Conservation (phyloP, 2,329 filamentous ascomycete genomes). For the Penicillium sp. region DNA sequence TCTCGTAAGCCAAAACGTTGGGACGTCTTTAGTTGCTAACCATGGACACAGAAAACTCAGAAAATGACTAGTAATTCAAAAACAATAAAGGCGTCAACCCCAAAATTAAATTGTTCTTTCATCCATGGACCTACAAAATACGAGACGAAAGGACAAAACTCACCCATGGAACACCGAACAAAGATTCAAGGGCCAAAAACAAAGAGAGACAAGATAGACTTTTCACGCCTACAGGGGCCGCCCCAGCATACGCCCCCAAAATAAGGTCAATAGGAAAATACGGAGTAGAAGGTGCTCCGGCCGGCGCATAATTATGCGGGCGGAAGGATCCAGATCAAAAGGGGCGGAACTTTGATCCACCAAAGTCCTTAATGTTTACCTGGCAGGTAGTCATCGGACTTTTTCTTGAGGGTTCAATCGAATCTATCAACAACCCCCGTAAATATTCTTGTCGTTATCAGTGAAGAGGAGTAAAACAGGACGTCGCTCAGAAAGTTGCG, state of each 20-base stretch:
- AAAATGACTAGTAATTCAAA: neutral
- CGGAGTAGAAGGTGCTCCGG: neutral
- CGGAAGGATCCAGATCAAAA: neutral
- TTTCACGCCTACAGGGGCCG: neutral
- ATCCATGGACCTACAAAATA: neutral
- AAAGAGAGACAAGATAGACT: neutral
- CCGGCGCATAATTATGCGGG: neutral
- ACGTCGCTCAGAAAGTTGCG: neutral
- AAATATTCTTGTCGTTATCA: no score
- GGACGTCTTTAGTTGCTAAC: no score
- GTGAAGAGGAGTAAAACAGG: neutral
- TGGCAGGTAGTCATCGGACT: neutral
- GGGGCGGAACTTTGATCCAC: neutral
- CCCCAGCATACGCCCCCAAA: no score
- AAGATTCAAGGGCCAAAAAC: neutral
- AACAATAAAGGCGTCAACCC: neutral
- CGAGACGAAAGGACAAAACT: neutral
- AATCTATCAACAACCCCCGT: no score
- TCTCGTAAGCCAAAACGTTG: no score
- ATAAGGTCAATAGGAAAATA: no score
- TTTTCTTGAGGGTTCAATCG: neutral
- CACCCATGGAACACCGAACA: neutral
- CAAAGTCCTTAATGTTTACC: neutral
- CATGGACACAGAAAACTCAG: no score
- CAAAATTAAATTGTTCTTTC: neutral